These are phyloP conservation scores for Rubus idaeus DNA, from an alignment of 306 rosid species.

Conservation along the genomic window DNA sequence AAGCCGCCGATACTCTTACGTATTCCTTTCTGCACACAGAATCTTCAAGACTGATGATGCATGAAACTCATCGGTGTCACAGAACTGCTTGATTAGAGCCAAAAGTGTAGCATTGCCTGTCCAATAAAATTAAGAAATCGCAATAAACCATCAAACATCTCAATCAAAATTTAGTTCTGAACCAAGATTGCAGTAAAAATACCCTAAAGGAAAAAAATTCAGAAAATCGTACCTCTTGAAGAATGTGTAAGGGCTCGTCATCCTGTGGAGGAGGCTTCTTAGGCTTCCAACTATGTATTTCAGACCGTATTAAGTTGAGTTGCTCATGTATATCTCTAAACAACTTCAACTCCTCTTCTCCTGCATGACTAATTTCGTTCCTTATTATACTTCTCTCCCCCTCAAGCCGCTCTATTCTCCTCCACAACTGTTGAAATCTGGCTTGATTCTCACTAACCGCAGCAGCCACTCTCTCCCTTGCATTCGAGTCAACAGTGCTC, in stretches of 20 bases:
- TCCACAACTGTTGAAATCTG: conserved; percentile 51
- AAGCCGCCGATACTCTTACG: conserved; percentile 13
- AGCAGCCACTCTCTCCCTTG: conserved; percentile 21
- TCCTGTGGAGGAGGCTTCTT: conserved; percentile 37
- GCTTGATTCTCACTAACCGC: conserved; percentile 40
- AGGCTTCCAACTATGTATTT: conserved; percentile 47
- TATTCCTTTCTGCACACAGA: conserved; percentile 26
- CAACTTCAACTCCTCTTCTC: conserved; percentile 61
- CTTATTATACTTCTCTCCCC: conserved; percentile 39
- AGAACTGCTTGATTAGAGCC: conserved; percentile 56
- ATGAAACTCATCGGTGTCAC: conserved; percentile 15
- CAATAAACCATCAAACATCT: background rate
- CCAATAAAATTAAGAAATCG: conserved; percentile 30
- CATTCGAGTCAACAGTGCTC: conserved; percentile 28
- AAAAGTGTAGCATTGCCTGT: conserved; percentile 94
- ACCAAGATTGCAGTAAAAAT: background rate
- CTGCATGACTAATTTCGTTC: conserved; percentile 53
- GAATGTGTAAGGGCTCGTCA: conserved; percentile 35
- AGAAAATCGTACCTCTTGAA: conserved; percentile 58
- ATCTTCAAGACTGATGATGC: conserved; percentile 29
- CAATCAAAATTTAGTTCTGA: background rate
- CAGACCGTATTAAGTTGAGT: conserved; percentile 51
- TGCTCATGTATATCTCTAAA: conserved; percentile 68
- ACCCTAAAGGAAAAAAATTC: background rate
- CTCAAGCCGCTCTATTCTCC: conserved; percentile 67